Evolutionary conservation across 805 yeast genomes (phyloP).

Genomic region (Starmerella bombi): DNA sequence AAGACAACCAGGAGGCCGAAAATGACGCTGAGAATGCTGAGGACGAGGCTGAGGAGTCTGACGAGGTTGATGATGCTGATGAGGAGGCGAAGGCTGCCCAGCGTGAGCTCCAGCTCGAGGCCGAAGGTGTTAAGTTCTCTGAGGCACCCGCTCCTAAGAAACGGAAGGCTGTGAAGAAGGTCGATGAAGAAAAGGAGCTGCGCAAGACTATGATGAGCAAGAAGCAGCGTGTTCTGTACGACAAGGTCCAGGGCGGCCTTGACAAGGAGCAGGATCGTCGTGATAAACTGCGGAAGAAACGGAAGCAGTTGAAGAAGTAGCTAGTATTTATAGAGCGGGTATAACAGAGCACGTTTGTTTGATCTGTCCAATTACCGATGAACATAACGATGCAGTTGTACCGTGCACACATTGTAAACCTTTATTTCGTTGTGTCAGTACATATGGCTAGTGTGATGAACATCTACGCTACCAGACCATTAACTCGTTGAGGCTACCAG

Average conservation of each 20-base stretch:
- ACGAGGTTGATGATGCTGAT: constrained; percentile 37
- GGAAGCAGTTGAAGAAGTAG: constrained; percentile 36
- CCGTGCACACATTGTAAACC: no score
- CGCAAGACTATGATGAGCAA: constrained; percentile 96
- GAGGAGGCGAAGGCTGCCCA: constrained; percentile 42
- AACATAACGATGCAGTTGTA: not conserved
- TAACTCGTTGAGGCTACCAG: no score
- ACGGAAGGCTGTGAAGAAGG: constrained; percentile 35
- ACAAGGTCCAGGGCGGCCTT: constrained; percentile 86
- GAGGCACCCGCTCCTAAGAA: constrained; percentile 33
- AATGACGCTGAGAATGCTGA: constrained; percentile 39
- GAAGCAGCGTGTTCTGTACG: constrained; percentile 86
- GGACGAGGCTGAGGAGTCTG: constrained; percentile 39
- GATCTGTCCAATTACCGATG: no score
- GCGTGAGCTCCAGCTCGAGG: constrained; percentile 81
- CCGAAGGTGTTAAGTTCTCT: constrained; percentile 69
- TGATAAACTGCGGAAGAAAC: constrained; percentile 56
- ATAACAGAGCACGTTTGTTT: not conserved
- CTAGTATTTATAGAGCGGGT: constrained; percentile 11
- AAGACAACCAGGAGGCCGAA: constrained; percentile 39
- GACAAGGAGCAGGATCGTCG: constrained; percentile 68
- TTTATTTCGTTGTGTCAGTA: no score
- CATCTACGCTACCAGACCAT: no score
- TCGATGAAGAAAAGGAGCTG: constrained; percentile 70
- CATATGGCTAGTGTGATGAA: no score